Percentiles rank a stretch among this genome's conserved stretches.
Evolutionary conservation across 2,329 filamentous ascomycete species (phyloP).

Genomic region (Fusarium xyrophilum): DNA sequence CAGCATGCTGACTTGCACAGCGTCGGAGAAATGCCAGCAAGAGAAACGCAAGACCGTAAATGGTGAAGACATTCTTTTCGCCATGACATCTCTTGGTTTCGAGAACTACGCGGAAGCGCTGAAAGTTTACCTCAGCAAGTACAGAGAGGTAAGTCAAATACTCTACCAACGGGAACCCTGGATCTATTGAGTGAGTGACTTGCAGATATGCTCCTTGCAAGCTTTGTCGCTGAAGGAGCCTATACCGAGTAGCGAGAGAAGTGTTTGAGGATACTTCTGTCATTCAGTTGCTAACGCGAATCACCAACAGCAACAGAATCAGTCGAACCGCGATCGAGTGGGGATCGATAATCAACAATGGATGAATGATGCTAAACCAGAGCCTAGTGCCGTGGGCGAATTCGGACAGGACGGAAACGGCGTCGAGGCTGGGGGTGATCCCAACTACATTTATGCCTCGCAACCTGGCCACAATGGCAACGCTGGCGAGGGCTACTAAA

Average conservation of each 20-base stretch:
- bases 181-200: not conserved
- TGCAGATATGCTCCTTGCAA: not conserved
- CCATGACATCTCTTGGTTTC: conserved; percentile 98
- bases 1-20: conserved; percentile 56
- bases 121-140: conserved; percentile 97
- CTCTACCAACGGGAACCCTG: not conserved
- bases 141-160: conserved; percentile 82
- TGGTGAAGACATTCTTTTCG: conserved; percentile 97
- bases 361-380: conserved; percentile 46
- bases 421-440: conserved; percentile 51
- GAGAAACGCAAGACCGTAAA: conserved; percentile 99
- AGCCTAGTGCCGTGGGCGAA: conserved; percentile 46
- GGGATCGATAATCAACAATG: conserved; percentile 47
- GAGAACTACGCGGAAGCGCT: conserved; percentile 98
- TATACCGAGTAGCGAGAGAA: not conserved
- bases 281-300: conserved; percentile 8
- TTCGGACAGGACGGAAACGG: conserved; percentile 52
- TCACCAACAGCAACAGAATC: conserved; percentile 50
- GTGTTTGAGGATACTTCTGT: not conserved
- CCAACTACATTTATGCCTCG: conserved; percentile 61
- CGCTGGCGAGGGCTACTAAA: conserved; percentile 60
- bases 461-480: conserved; percentile 66
- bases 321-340: conserved; percentile 50
- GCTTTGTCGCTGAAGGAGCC: not conserved
- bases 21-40: conserved; percentile 98